Evolutionary conservation across 768 basidiomycete species (phyloP), one percentile per base, ranked within the genome.

Genomic region (Rhizopogon vesiculosus): DNA sequence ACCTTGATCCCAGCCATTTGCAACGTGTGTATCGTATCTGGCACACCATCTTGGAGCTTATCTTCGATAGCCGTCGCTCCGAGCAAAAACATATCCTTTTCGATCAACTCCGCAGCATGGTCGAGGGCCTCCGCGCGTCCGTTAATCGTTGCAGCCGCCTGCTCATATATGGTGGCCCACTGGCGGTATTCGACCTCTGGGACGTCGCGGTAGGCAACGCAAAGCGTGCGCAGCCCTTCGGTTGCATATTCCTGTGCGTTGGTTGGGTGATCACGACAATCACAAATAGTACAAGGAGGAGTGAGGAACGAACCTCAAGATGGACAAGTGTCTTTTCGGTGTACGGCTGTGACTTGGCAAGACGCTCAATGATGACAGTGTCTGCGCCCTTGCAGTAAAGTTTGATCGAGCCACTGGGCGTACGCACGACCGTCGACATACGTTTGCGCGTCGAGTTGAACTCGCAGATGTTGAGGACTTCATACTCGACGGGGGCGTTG

Each of bases 1-100:
- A 83, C 89, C 81, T 98, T 99, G 73, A 99, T 97, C 3, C 97
- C 97, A 39, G 97, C 97, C 82, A 91, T 92, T 64, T 99, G 97
- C 45, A 99, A 71, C 0, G 95, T 98, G 68, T 98, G 95, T 48
- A 98, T 99, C 5, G 97, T 87, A 64, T 99, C 97, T 0, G 97
- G 97, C 3, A 99, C 97, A 41, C 97, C 97, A 51, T 99, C 97
- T 68, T 99, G 97, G 13, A 99, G 76, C 71, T 97, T 98, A 70
- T 99, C 97, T 69, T 99, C 97, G 64, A 99, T 94, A 16, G 97
- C 97, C 2, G 97, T 98, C 25, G 97, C 97, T 3, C 97, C 97
- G 16, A 99, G 80, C 16, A 99, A 67, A 64, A 91, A 87, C 62
- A 99, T 77, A 58, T 99, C 93, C 63, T 89, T 89, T 75, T 99